A percentile compares a stretch with the other conserved stretches of the same genome.
phyloP scores from a whole-genome alignment of 306 rosid species.

The Prunus kanzakura region DNA sequence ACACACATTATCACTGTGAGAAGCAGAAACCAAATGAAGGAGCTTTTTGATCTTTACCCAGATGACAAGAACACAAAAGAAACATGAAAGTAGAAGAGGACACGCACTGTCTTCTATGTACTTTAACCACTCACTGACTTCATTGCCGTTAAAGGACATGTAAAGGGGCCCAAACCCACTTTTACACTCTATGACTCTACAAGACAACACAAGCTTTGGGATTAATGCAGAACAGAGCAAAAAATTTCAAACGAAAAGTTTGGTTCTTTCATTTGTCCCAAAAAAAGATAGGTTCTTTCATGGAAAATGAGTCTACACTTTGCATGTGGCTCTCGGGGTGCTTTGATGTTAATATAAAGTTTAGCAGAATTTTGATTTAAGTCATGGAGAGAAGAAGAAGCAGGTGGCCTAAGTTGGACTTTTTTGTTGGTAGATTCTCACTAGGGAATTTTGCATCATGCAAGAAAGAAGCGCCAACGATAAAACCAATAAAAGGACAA shows the following conservation, averaged over 20 bases:
- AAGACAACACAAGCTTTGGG: conserved; percentile 15
- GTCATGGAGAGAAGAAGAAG: conserved; percentile 12
- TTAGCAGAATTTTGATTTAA: conserved; percentile 7
- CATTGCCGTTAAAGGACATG: conserved; percentile 22
- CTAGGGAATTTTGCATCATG: neutral
- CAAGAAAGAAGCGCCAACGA: conserved; percentile 20
- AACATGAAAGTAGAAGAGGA: conserved; percentile 31
- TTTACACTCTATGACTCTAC: neutral
- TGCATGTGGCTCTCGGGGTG: conserved; percentile 30
- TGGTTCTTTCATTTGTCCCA: neutral
- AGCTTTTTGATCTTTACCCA: conserved; percentile 26
- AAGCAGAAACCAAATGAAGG: conserved; percentile 39
- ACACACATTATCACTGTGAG: conserved; percentile 31
- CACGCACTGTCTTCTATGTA: conserved; percentile 52
- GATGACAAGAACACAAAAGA: conserved; percentile 20
- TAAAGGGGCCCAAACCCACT: conserved; percentile 18
- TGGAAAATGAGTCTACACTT: conserved; percentile 20
- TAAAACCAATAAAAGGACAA: conserved; percentile 16
- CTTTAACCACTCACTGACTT: conserved; percentile 30
- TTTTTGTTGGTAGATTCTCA: conserved; percentile 28
- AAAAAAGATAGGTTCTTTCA: neutral
- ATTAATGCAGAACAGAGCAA: conserved; percentile 9
- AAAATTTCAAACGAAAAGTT: conserved; percentile 3
- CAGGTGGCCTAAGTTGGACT: conserved; percentile 42
- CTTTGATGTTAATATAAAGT: neutral